Conservation (phyloP, 2,329 filamentous ascomycete species). For the Alternaria atra region DNA sequence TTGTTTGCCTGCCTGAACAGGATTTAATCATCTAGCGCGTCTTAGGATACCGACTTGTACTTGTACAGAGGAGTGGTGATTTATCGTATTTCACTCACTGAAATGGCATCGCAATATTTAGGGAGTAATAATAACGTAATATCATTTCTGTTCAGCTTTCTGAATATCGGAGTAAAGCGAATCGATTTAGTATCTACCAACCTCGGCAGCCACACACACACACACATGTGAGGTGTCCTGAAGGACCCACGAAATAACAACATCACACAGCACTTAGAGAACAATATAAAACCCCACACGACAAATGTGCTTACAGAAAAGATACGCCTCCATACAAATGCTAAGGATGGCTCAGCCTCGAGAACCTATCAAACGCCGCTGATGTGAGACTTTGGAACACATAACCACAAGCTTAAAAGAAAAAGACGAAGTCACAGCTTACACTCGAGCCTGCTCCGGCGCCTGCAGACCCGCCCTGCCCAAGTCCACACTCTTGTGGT, state of each 20-base stretch:
- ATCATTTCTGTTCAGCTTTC: not conserved
- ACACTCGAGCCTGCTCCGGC: not conserved
- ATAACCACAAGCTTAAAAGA: not conserved
- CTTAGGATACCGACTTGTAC: not conserved
- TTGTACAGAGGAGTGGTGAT: not conserved
- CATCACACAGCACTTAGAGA: not conserved
- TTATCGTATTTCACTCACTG: no score
- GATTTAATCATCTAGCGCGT: not conserved
- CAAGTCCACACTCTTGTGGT: slow-evolving; percentile 22
- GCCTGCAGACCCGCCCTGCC: not conserved
- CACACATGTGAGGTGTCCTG: not conserved
- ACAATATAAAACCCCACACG: not conserved
- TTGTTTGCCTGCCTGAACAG: not conserved
- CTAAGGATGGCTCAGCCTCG: not conserved
- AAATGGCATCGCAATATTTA: not conserved
- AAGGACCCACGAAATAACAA: not conserved
- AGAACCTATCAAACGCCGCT: not conserved
- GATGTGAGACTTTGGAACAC: not conserved
- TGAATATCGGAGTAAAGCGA: not conserved
- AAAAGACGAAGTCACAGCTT: not conserved
- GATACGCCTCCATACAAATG: not conserved
- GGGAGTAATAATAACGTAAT: not conserved
- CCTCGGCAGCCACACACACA: no score
- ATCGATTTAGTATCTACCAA: not conserved
- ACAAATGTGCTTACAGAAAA: not conserved